Conservation (phyloP, 805 yeast genomes). For the Pichia paraexigua region DNA sequence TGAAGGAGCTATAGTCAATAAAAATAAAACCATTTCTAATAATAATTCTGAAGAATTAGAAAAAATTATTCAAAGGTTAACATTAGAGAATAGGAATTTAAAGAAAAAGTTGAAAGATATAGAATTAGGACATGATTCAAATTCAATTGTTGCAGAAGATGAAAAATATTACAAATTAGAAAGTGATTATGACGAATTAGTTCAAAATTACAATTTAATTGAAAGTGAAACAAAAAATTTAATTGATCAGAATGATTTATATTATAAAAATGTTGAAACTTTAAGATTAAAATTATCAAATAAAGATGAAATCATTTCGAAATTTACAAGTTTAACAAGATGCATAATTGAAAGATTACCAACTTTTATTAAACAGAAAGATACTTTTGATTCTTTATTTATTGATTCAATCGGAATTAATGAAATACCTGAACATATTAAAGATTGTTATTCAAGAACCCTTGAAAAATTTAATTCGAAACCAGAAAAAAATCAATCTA, state of each 20-base stretch:
- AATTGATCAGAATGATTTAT: constrained; percentile 7
- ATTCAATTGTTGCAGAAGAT: constrained; percentile 6
- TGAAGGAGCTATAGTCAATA: constrained; percentile 11
- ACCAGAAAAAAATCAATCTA: not conserved
- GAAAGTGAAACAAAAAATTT: constrained; percentile 11
- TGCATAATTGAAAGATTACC: constrained; percentile 11
- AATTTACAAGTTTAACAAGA: constrained; percentile 1
- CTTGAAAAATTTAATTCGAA: constrained; percentile 2
- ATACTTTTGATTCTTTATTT: constrained; percentile 2
- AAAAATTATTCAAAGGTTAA: constrained; percentile 10
- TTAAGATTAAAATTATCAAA: constrained; percentile 5
- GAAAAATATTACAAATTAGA: constrained; percentile 11
- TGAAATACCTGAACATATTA: constrained; percentile 5
- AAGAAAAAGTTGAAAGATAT: constrained; percentile 13
- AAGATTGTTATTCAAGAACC: constrained; percentile 4
- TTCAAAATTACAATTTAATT: not conserved
- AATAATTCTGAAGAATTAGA: not conserved
- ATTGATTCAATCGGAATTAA: not conserved
- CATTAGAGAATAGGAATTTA: constrained; percentile 11
- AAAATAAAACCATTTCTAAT: constrained; percentile 2
- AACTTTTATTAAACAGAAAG: constrained; percentile 5
- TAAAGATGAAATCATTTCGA: constrained; percentile 1
- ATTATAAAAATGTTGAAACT: constrained; percentile 8
- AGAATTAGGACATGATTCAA: constrained; percentile 13
- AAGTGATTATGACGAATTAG: constrained; percentile 7